Evolutionary conservation across 164 flowering plant genomes (phyloP), one percentile per base, ranked within the genome.

Genomic region (Annona cherimola): DNA sequence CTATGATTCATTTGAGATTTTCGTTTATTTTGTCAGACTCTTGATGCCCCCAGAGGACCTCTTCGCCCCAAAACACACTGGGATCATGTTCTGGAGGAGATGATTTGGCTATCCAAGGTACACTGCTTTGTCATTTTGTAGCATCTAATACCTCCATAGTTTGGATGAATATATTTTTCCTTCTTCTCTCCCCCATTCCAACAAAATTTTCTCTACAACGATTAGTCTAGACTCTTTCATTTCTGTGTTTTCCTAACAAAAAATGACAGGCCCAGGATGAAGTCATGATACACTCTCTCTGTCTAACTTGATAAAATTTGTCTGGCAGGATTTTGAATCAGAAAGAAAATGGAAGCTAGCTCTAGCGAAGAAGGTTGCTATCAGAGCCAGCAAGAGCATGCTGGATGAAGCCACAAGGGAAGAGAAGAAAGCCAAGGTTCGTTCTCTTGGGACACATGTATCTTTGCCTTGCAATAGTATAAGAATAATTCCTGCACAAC

Each of bases 41-140:
- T 89, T 81, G 99, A 93, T 83, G 90, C 86, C 80, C 93, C 97
- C 4, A 86, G 78, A 76, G 98, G 90, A 77, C 99, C 98, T 42
- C 89, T 74, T 45, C 99, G 98, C 19, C 92, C 92, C 61, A 93
- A 91, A 87, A 74, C 96, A 41, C 98, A 93, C 76, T 95, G 99
- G 99, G 99, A 95, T 83, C 98, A 95, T 87, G 98, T 95, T 73
- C 66, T 95, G 62, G 99, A 91, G 75, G 99, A 95, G 83, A 95
- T 95, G 99, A 81, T 85, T 74, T 95, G 99, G 99, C 78, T 95
- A 76, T 93, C 99, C 70, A 95, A 95, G 98, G 98, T 93, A 77
- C 43, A 54, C 7, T 41, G 69, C 43, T 65, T 54, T 2, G 64
- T 63, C 68, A 61, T 69, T 42, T 66, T 44, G 12, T 61, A 26